Conservation (phyloP, 805 yeast genomes). For the Lipomyces anomalus region DNA sequence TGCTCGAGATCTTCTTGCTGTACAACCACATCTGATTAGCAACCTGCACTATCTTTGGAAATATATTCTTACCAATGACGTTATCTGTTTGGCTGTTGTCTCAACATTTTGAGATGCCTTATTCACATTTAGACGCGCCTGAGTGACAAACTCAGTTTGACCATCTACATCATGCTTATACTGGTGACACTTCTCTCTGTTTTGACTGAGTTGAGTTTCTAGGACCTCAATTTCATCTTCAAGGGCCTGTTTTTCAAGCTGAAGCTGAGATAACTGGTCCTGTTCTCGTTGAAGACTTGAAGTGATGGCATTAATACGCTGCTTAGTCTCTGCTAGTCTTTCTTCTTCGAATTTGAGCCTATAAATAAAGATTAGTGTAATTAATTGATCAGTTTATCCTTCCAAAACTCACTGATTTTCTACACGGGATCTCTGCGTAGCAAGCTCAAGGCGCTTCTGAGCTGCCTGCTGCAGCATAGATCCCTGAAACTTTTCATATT, state of each 20-base stretch:
- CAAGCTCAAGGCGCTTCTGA: conserved; percentile 55
- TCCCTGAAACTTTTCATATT: conserved; percentile 68
- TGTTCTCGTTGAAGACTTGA: conserved; percentile 37
- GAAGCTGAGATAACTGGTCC: conserved; percentile 34
- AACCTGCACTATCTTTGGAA: neutral
- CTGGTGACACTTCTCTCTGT: conserved; percentile 21
- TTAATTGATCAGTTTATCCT: neutral
- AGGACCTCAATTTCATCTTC: conserved; percentile 41
- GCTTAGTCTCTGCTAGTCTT: conserved; percentile 47
- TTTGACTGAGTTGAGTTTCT: conserved; percentile 33
- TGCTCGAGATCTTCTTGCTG: conserved; percentile 26
- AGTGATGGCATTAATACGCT: conserved; percentile 40
- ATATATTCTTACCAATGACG: conserved; percentile 6
- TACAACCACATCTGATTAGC: neutral
- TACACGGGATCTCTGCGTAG: conserved; percentile 55
- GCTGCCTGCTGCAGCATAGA: conserved; percentile 25
- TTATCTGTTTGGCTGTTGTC: conserved; percentile 2
- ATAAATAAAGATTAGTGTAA: neutral
- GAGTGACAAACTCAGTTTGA: conserved; percentile 13
- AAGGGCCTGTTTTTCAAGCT: conserved; percentile 35
- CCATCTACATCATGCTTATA: conserved; percentile 14
- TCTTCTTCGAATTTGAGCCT: conserved; percentile 55
- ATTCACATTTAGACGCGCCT: conserved; percentile 13
- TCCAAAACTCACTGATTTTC: conserved; percentile 43
- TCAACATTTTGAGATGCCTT: conserved; percentile 12